phyloP scores from a whole-genome alignment of 352 stramenopile species.

The Phytopythium kandeliae region DNA sequence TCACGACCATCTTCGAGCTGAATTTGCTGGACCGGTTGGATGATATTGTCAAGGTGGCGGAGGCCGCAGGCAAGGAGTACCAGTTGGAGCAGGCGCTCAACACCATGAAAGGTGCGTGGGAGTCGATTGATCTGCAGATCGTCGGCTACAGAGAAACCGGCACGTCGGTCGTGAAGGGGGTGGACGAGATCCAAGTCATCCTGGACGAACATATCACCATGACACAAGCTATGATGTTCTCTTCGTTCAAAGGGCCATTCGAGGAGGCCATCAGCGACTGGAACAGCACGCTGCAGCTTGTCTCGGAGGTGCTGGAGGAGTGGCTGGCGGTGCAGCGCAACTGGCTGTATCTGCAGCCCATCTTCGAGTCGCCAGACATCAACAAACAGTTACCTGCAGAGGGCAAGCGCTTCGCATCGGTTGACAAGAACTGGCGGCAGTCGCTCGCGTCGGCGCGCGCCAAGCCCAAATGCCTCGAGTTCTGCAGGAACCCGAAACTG shows the following conservation, averaged over 20 bases:
- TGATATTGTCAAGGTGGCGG: constrained; percentile 89
- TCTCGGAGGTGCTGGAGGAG: constrained; percentile 92
- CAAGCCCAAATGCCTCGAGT: constrained; percentile 83
- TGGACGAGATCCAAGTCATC: constrained; percentile 91
- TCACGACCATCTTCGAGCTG: constrained; percentile 82
- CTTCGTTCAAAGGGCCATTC: constrained; percentile 93
- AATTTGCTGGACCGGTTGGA: constrained; percentile 86
- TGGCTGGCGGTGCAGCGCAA: constrained; percentile 93
- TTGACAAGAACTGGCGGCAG: constrained; percentile 94
- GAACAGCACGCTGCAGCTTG: constrained; percentile 83
- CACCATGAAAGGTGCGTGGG: constrained; percentile 92
- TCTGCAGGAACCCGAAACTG: constrained; percentile 92
- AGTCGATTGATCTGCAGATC: constrained; percentile 88
- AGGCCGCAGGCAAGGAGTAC: constrained; percentile 93
- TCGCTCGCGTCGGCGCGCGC: constrained; percentile 84
- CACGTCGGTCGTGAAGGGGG: constrained; percentile 92
- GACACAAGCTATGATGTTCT: constrained; percentile 95
- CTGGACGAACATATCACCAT: constrained; percentile 96
- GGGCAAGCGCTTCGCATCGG: constrained; percentile 91
- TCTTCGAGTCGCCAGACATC: constrained; percentile 95
- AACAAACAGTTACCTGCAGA: constrained; percentile 95
- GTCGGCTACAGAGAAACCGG: constrained; percentile 89
- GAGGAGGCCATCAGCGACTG: constrained; percentile 91
- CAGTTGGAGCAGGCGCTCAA: constrained; percentile 91
- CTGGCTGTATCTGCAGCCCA: constrained; percentile 95